Percentiles rank a stretch among this genome's conserved stretches.
phyloP scores from a whole-genome alignment of 306 rosid species.

The Astragalus glycyphyllos region DNA sequence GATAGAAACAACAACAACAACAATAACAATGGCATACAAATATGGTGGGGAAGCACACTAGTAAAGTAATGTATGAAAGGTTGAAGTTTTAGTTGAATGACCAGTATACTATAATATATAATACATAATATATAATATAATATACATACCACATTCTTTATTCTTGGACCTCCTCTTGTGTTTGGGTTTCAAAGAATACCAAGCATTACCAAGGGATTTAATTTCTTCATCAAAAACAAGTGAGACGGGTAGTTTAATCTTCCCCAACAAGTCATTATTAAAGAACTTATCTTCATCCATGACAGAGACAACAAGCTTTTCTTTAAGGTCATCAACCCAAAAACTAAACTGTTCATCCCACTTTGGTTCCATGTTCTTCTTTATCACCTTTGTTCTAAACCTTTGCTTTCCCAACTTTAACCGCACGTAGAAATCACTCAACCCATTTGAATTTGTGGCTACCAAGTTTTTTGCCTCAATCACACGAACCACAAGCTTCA shows the following conservation, averaged over 20 bases:
- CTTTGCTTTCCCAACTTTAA: conserved; percentile 82
- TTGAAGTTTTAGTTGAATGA: conserved; percentile 19
- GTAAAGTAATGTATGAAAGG: conserved; percentile 10
- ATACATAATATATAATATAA: not conserved
- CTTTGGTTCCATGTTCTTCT: conserved; percentile 69
- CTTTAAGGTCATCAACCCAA: conserved; percentile 80
- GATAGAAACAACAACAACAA: not conserved
- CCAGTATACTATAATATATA: not conserved
- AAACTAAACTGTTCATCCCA: conserved; percentile 88
- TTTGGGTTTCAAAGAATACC: conserved; percentile 83
- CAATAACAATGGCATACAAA: not conserved
- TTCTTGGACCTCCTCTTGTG: conserved; percentile 68
- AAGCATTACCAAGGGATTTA: conserved; percentile 67
- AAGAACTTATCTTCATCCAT: conserved; percentile 87
- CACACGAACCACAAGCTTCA: conserved; percentile 86
- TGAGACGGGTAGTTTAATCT: conserved; percentile 65
- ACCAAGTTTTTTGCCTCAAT: conserved; percentile 79
- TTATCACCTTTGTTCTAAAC: conserved; percentile 74
- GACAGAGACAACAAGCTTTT: conserved; percentile 63
- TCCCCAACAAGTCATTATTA: conserved; percentile 76
- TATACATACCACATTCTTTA: conserved; percentile 88
- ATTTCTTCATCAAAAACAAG: conserved; percentile 64
- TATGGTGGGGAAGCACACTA: not conserved
- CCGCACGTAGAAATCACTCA: conserved; percentile 77
- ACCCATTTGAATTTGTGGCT: conserved; percentile 63